A percentile compares a stretch with the other conserved stretches of the same genome.
These are phyloP conservation scores for Raphanus raphanistrum DNA, from an alignment of 345 rosid species.

Conservation along the genomic window DNA sequence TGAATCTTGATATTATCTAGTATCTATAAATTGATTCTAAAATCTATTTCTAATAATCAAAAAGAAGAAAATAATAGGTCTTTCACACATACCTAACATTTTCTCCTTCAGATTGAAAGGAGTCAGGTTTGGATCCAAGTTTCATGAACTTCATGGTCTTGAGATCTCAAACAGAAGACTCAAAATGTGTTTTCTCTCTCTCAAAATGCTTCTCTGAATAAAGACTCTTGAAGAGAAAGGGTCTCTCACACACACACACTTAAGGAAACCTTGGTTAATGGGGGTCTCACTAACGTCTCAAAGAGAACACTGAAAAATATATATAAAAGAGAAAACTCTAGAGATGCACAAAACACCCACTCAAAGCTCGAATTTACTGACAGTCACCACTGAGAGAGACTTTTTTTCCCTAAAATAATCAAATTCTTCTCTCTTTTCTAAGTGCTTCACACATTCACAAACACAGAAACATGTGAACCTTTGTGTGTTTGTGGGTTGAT, in stretches of 20 bases:
- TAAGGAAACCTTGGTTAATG: too few species aligned
- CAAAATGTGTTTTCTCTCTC: constrained; percentile 15
- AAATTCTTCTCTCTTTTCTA: constrained; percentile 40
- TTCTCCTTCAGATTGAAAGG: constrained; percentile 70
- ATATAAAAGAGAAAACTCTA: constrained; percentile 23
- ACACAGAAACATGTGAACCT: constrained; percentile 37
- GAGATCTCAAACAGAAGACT: constrained; percentile 12
- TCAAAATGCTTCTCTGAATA: constrained; percentile 43
- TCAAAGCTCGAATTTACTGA: constrained; percentile 66
- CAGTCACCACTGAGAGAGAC: constrained; percentile 49
- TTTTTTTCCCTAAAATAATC: constrained; percentile 38
- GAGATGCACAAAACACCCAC: constrained; percentile 51
- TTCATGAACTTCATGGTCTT: constrained; percentile 85
- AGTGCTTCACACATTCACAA: constrained; percentile 46
- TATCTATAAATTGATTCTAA: background rate
- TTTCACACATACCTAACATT: constrained; percentile 51
- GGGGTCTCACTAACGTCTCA: constrained; percentile 32
- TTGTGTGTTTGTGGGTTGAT: constrained; percentile 8
- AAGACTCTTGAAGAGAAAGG: background rate
- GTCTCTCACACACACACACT: background rate
- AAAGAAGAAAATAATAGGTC: background rate
- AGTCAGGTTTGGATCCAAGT: constrained; percentile 88
- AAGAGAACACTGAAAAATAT: constrained; percentile 31
- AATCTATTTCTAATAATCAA: background rate
- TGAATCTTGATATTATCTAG: background rate